Conservation (phyloP, 2,329 filamentous ascomycete genomes). For the Penicillium italicum region DNA sequence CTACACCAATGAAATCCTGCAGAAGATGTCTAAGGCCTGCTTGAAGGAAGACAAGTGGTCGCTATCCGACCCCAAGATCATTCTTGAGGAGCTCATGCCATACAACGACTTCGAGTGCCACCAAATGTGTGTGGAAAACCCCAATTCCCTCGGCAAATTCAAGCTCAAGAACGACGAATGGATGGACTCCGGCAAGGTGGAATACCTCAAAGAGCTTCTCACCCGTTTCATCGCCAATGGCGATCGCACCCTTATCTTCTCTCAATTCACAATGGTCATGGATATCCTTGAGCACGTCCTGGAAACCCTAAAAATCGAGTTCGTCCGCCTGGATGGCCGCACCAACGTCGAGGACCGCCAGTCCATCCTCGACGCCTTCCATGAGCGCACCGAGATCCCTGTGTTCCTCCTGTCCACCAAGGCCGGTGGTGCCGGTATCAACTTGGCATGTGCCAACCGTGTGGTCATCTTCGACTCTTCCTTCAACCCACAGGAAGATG, state of each 20-base stretch:
- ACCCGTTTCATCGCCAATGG: constrained; percentile 70
- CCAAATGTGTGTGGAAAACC: constrained; percentile 54
- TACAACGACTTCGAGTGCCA: constrained; percentile 63
- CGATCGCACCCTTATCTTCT: constrained; percentile 86
- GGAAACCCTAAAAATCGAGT: constrained; percentile 66
- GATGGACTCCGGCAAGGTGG: constrained; percentile 81
- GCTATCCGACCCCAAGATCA: constrained; percentile 49
- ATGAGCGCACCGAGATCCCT: constrained; percentile 69
- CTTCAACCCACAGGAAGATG: constrained; percentile 97
- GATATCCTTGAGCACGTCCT: constrained; percentile 85
- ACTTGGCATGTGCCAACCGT: constrained; percentile 92
- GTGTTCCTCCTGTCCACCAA: constrained; percentile 93
- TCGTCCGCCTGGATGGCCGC: constrained; percentile 80
- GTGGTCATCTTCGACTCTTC: constrained; percentile 95
- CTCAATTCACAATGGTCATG: constrained; percentile 86
- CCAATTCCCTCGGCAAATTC: constrained; percentile 52
- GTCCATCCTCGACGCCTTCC: constrained; percentile 82
- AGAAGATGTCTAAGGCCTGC: constrained; percentile 73
- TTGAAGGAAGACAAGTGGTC: constrained; percentile 63
- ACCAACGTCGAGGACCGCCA: constrained; percentile 82
- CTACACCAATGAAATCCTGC: constrained; percentile 70
- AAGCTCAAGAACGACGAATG: constrained; percentile 59
- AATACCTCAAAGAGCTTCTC: constrained; percentile 72
- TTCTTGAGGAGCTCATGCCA: constrained; percentile 52
- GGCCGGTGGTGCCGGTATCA: constrained; percentile 94